phyloP scores from a whole-genome alignment of 441 rosid species.

The Adansonia madagascariensis region DNA sequence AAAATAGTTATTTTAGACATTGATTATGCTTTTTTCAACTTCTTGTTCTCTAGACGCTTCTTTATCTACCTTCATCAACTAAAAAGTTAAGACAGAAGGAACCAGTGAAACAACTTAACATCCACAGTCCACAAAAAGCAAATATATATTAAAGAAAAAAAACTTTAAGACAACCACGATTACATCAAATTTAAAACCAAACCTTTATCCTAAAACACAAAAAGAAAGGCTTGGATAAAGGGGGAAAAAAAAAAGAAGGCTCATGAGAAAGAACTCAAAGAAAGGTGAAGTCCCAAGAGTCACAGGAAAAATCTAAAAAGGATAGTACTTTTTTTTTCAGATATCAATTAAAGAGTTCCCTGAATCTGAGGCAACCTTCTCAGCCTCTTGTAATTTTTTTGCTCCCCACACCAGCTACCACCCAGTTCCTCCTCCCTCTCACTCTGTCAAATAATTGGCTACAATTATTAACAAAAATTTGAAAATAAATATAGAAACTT shows the following conservation, averaged over 20 bases:
- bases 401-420: not conserved
- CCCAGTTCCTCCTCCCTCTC: slow-evolving; percentile 21
- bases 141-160: not conserved
- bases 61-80: slow-evolving; percentile 48
- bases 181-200: slow-evolving; percentile 35
- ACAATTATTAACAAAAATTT: slow-evolving; percentile 29
- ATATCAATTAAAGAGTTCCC: slow-evolving; percentile 50
- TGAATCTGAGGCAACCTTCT: slow-evolving; percentile 66
- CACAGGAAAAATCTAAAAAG: slow-evolving; percentile 58
- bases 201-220: slow-evolving; percentile 43
- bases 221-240: slow-evolving; percentile 28
- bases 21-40: slow-evolving; percentile 33
- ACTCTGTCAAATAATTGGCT: slow-evolving; percentile 37
- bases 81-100: slow-evolving; percentile 37
- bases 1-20: slow-evolving; percentile 26
- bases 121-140: slow-evolving; percentile 26
- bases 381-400: slow-evolving; percentile 43
- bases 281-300: slow-evolving; percentile 49
- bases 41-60: slow-evolving; percentile 48
- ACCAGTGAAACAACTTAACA: slow-evolving; percentile 32
- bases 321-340: slow-evolving; percentile 36
- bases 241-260: slow-evolving; percentile 25
- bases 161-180: slow-evolving; percentile 24
- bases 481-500: slow-evolving; percentile 21
- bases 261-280: slow-evolving; percentile 53